Percentiles rank a stretch among this genome's conserved stretches.
Conservation (phyloP, 306 rosid species). For the Quercus wislizeni region DNA sequence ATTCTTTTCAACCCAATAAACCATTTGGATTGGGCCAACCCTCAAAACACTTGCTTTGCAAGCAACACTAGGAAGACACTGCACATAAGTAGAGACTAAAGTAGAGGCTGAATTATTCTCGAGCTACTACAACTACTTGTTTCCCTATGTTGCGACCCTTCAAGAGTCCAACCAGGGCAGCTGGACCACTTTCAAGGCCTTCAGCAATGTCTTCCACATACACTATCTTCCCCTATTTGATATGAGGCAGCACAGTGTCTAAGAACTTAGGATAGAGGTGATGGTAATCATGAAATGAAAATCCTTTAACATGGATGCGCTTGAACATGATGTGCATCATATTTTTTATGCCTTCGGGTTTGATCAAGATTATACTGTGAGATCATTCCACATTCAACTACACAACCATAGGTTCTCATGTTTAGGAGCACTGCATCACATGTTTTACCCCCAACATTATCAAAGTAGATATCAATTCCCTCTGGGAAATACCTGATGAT, state of each 20-base stretch:
- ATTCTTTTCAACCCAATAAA: too few species aligned
- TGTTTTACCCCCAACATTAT: conserved; percentile 16
- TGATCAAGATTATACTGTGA: conserved; percentile 12
- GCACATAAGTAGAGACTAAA: too few species aligned
- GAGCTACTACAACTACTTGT: not conserved
- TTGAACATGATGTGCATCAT: conserved; percentile 4
- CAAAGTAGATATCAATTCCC: conserved; percentile 23
- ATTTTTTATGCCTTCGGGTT: conserved; percentile 6
- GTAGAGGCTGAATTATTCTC: not conserved
- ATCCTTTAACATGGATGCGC: conserved; percentile 13
- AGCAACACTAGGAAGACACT: too few species aligned
- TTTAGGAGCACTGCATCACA: conserved; percentile 15
- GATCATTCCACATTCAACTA: conserved; percentile 18
- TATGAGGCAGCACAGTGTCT: conserved; percentile 1
- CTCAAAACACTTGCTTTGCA: too few species aligned
- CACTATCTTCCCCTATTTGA: not conserved
- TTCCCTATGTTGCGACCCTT: conserved; percentile 3
- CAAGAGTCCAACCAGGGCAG: conserved; percentile 11
- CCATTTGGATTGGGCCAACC: too few species aligned
- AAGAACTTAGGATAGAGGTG: conserved; percentile 19
- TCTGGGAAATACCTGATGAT: conserved; percentile 12
- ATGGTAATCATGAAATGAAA: not conserved
- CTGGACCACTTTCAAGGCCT: conserved; percentile 25
- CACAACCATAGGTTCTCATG: conserved; percentile 14
- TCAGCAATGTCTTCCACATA: conserved; percentile 18